Evolutionary conservation across 192 early-diverging fungal genomes (phyloP).

Genomic region (Coemansia sp.): DNA sequence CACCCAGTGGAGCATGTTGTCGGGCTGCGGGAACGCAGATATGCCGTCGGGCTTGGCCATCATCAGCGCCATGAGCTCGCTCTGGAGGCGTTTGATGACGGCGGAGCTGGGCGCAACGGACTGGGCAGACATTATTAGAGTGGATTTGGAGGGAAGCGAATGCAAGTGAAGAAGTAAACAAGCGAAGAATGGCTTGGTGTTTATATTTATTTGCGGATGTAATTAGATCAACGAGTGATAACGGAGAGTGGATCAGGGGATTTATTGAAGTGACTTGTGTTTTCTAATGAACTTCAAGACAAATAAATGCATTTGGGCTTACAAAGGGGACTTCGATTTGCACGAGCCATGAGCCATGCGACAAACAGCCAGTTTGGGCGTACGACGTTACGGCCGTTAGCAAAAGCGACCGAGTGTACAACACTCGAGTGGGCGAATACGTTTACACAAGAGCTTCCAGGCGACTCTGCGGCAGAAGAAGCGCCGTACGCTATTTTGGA

Average conservation of each 20-base stretch:
- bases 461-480: constrained; percentile 12
- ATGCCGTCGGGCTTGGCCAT: constrained; percentile 63
- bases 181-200: background rate
- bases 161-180: background rate
- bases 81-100: constrained; percentile 54
- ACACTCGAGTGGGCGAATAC: constrained; percentile 20
- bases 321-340: too few relatives aligned
- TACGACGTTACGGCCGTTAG: constrained; percentile 9
- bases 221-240: background rate
- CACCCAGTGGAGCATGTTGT: constrained; percentile 73
- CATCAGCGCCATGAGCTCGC: constrained; percentile 65
- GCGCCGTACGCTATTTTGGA: constrained; percentile 16
- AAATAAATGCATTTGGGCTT: too few relatives aligned
- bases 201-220: background rate
- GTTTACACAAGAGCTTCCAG: constrained; percentile 31
- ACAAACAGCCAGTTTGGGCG: background rate
- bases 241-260: too few relatives aligned
- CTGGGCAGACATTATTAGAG: constrained; percentile 17
- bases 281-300: too few relatives aligned
- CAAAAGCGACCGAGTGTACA: background rate
- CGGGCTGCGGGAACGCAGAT: constrained; percentile 66
- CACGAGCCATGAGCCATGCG: too few relatives aligned
- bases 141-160: background rate
- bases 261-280: too few relatives aligned
- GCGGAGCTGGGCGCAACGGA: constrained; percentile 22